These are phyloP conservation scores for Tolypocladium endophyticum DNA, from an alignment of 2,329 filamentous ascomycete species.

Conservation along the genomic window DNA sequence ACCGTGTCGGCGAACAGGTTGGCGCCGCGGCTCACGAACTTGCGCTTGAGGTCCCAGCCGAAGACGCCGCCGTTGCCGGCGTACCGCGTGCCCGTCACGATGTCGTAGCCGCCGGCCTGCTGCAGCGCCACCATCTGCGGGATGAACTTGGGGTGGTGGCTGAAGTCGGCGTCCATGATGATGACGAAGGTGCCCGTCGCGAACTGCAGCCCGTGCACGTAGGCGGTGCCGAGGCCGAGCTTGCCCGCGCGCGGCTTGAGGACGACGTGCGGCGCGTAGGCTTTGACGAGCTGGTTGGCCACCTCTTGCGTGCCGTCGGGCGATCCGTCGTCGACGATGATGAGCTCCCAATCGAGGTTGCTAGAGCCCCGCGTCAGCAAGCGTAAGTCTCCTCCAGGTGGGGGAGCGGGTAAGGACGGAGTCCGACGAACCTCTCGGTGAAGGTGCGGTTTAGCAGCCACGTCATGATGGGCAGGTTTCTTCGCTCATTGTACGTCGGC, in stretches of 20 bases:
- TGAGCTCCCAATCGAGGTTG: conserved; percentile 90
- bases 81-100: conserved; percentile 93
- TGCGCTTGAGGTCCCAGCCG: conserved; percentile 92
- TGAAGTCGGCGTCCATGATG: conserved; percentile 99
- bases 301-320: conserved; percentile 91
- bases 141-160: conserved; percentile 98
- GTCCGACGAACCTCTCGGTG: conserved; percentile 61
- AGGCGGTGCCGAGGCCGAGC: conserved; percentile 91
- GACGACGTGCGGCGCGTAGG: conserved; percentile 68
- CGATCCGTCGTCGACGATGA: conserved; percentile 96
- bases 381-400: neutral
- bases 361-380: conserved; percentile 31
- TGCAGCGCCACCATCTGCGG: conserved; percentile 83
- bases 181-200: conserved; percentile 89
- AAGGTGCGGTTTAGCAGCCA: conserved; percentile 93
- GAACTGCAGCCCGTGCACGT: conserved; percentile 88
- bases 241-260: conserved; percentile 88
- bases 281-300: conserved; percentile 79
- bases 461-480: conserved; percentile 89
- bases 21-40: conserved; percentile 74
- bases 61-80: conserved; percentile 82
- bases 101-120: conserved; percentile 71
- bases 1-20: conserved; percentile 96
- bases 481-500: conserved; percentile 96
- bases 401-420: neutral